Evolutionary conservation across 192 early-diverging fungal genomes (phyloP), one percentile per base, ranked within the genome.

Genomic region (Podila verticillata): DNA sequence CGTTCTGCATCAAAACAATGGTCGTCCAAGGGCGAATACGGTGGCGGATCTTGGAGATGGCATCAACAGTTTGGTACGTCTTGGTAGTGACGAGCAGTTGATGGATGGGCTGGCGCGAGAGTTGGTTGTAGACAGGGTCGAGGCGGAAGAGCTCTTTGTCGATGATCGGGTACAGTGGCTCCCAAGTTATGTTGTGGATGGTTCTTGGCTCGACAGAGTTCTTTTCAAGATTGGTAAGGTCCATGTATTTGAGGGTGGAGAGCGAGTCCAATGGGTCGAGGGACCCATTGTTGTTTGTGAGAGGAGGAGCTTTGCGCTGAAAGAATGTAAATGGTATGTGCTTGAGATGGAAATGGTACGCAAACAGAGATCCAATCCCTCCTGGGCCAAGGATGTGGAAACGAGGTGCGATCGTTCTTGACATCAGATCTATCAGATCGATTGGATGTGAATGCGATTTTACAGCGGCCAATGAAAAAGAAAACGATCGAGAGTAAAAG

Each of bases 341-440:
- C 20, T 82, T 68, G 17, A 74, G 74, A 31, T 86, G 82, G 39
- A 93, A 84, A 57, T 89, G 81, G 35, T 84, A 87, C 1, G 91
- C 91, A 71, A 90, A 84, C 17, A 93, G 78, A 30, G 91, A 82
- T 12, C 92, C 92, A n/a, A 93, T 87, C 35, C 90, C 92, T 8
- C 92, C 92, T 19, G 89, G 89, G 28, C 92, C 92, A 17, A 93
- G 84, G 32, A 93, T 74, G 67, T 93, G 86, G 31, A 91, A 72
- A 24, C 75, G 68, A 31, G 69, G 74, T 24, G 51, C 51, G 24
- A 54, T 54, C n/a, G 51, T 24, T n/a, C 17, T n/a, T 24, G 51
- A 24, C 51, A 54, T 54, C 7, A 5, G 22, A 51, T 5, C 48
- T n/a, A 54, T 54, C 7, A 5, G 22, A 51, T 5, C 48, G 12